These are phyloP conservation scores for Sarocladium oryzae DNA, from an alignment of 2,329 filamentous ascomycete genomes.

Conservation along the genomic window DNA sequence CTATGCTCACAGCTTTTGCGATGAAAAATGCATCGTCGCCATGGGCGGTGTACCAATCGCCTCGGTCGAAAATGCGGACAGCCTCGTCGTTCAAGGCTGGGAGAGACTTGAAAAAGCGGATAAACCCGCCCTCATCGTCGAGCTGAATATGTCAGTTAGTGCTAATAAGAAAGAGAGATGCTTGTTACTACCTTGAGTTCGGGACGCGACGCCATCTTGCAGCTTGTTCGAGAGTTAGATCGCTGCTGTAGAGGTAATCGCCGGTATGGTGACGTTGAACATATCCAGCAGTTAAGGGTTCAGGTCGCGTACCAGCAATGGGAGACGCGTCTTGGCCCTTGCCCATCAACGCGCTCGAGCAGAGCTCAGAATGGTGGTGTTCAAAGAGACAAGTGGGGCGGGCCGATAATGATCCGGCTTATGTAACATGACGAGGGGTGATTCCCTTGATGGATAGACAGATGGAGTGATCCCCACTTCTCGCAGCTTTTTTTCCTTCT, in stretches of 20 bases:
- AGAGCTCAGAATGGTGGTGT: too few relatives aligned
- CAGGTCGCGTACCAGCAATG: constrained; percentile 2
- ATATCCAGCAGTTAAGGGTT: constrained; percentile 11
- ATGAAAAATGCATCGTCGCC: constrained; percentile 80
- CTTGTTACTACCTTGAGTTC: constrained; percentile 55
- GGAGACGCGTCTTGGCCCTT: constrained; percentile 16
- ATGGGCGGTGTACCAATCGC: constrained; percentile 94
- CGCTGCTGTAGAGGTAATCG: background rate
- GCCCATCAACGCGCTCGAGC: constrained; percentile 2
- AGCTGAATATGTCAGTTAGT: constrained; percentile 46
- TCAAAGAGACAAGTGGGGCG: too few relatives aligned
- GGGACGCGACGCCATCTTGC: constrained; percentile 62
- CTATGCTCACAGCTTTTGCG: constrained; percentile 57
- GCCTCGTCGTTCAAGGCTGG: constrained; percentile 65
- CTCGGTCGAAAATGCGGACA: constrained; percentile 85
- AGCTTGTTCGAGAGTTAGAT: constrained; percentile 1
- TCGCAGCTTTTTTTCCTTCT: too few relatives aligned
- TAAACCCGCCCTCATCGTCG: constrained; percentile 95
- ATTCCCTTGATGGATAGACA: background rate
- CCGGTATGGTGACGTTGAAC: background rate
- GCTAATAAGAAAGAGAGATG: background rate
- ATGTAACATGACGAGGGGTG: background rate
- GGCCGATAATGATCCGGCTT: constrained; percentile 1
- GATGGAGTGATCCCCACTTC: background rate
- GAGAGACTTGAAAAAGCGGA: constrained; percentile 90